These are phyloP conservation scores for Gnetum montanum DNA, from an alignment of 75 land plant genomes.

Conservation along the genomic window DNA sequence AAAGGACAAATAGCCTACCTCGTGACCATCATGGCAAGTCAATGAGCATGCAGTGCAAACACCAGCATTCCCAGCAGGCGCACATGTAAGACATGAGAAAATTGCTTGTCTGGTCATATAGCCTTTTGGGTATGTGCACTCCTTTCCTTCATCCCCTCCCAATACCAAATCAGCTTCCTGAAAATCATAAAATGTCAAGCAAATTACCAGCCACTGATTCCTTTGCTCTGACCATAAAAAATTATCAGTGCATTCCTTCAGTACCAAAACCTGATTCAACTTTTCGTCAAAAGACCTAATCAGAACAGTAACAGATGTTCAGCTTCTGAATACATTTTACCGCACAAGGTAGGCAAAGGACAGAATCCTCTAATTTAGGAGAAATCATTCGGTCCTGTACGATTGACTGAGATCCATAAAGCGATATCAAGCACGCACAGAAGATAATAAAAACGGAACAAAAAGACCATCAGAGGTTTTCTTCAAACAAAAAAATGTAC, in stretches of 20 bases:
- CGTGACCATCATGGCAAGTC: slow-evolving; percentile 94
- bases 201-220: background rate
- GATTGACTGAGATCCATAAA: background rate
- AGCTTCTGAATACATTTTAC: background rate
- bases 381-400: too few relatives aligned
- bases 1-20: too few relatives aligned
- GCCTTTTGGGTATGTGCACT: slow-evolving; percentile 81
- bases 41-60: slow-evolving; percentile 89
- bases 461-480: background rate
- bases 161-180: slow-evolving; percentile 90
- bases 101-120: slow-evolving; percentile 93
- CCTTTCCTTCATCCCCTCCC: slow-evolving; percentile 98
- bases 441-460: background rate
- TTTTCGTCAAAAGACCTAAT: background rate
- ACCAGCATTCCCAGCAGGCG: slow-evolving; percentile 85
- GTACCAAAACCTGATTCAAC: background rate
- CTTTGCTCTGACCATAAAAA: background rate
- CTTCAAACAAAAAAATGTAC: slow-evolving; percentile 25
- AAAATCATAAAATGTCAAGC: background rate
- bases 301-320: background rate
- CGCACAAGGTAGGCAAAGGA: background rate
- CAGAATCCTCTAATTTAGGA: background rate
- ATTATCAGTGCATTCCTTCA: background rate
- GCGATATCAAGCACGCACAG: background rate
- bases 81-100: slow-evolving; percentile 89